Percentiles rank a stretch among this genome's conserved stretches.
These are phyloP conservation scores for Arachis stenosperma DNA, from an alignment of 306 rosid species.

Conservation along the genomic window DNA sequence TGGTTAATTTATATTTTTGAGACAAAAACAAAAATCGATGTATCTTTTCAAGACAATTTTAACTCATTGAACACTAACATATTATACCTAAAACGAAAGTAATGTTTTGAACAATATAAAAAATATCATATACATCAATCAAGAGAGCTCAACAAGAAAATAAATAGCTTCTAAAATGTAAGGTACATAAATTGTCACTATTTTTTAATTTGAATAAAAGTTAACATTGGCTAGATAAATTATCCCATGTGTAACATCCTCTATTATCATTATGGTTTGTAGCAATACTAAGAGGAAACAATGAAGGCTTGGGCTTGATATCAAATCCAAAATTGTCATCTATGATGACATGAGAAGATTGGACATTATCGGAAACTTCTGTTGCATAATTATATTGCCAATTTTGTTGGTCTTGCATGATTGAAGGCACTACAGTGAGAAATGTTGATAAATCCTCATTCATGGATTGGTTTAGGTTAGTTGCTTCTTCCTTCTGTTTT, in stretches of 20 bases:
- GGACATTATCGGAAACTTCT: constrained; percentile 44
- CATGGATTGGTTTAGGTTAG: constrained; percentile 40
- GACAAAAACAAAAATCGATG: no score
- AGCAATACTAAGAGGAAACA: constrained; percentile 58
- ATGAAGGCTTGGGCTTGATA: constrained; percentile 61
- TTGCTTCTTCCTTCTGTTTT: constrained; percentile 55
- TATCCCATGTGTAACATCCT: constrained; percentile 67
- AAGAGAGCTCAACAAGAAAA: constrained; percentile 11
- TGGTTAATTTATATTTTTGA: no score
- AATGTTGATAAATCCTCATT: constrained; percentile 66
- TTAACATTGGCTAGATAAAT: constrained; percentile 67
- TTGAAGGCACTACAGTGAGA: constrained; percentile 56
- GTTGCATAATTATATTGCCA: constrained; percentile 49
- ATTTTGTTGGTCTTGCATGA: constrained; percentile 45
- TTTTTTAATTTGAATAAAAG: constrained; percentile 13
- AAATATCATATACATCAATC: constrained; percentile 1
- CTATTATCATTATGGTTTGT: constrained; percentile 35
- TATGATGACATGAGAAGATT: constrained; percentile 47
- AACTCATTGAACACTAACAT: background rate
- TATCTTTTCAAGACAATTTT: no score
- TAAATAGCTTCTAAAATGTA: constrained; percentile 18
- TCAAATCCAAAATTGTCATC: constrained; percentile 58
- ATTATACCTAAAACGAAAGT: background rate
- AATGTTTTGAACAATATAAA: background rate
- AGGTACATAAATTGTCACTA: constrained; percentile 17